phyloP scores from a whole-genome alignment of 495 filamentous ascomycete species.

The Penicillium tannophilum region DNA sequence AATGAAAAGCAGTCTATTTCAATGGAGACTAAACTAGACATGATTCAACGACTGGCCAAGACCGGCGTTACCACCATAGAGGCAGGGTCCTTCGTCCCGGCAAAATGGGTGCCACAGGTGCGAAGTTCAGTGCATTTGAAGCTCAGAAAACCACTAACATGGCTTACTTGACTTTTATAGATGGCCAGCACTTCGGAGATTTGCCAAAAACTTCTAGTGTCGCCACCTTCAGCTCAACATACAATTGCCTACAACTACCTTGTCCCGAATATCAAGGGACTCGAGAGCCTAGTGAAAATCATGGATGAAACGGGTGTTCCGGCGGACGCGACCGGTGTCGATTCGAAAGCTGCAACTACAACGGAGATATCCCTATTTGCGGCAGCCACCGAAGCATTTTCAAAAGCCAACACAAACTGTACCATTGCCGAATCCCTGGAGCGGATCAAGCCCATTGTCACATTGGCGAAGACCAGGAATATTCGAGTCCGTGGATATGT shows the following conservation, averaged over 20 bases:
- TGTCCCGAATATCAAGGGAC: slow-evolving; percentile 82
- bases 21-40: slow-evolving; percentile 79
- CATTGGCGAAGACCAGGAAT: slow-evolving; percentile 66
- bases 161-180: slow-evolving; percentile 41
- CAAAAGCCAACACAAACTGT: slow-evolving; percentile 90
- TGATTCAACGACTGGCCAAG: slow-evolving; percentile 77
- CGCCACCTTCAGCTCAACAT: slow-evolving; percentile 57
- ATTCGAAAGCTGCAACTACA: slow-evolving; percentile 35
- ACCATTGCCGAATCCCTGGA: slow-evolving; percentile 78
- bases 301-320: slow-evolving; percentile 44
- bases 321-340: slow-evolving; percentile 40
- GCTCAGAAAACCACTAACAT: background rate
- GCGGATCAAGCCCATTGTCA: slow-evolving; percentile 73
- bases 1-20: slow-evolving; percentile 88
- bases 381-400: slow-evolving; percentile 90
- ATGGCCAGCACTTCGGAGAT: slow-evolving; percentile 92
- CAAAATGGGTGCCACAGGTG: slow-evolving; percentile 98
- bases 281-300: slow-evolving; percentile 58
- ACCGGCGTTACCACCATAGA: slow-evolving; percentile 89
- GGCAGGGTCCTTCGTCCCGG: slow-evolving; percentile 91
- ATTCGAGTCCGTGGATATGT: slow-evolving; percentile 90
- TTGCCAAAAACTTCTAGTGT: slow-evolving; percentile 67
- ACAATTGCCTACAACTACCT: slow-evolving; percentile 91
- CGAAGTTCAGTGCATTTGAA: slow-evolving; percentile 4
- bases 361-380: slow-evolving; percentile 90